Evolutionary conservation across 805 yeast genomes (phyloP), one percentile per base, ranked within the genome.

Genomic region (Lipomyces oligophaga): DNA sequence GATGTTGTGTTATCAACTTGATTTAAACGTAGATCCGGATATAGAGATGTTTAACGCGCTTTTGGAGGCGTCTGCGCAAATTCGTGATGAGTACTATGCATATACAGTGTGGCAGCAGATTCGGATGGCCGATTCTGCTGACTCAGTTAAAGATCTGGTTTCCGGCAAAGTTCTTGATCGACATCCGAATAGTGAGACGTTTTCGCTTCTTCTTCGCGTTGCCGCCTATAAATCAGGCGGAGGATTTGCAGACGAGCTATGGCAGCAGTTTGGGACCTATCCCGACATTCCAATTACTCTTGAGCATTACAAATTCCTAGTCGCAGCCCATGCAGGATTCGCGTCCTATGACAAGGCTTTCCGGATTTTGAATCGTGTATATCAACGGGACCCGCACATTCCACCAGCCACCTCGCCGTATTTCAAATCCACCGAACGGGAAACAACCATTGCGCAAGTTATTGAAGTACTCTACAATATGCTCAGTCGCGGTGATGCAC

Each of bases 261-360:
- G 87, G 83, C 70, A 74, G 43, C 75, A 75, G 47, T 61, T 84
- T 21, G 74, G 81, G 32, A 47, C 58, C 16, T 78, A 71, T 56
- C 75, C 74, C 0, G 30, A 44, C 18, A 63, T 84, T 4, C 54
- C 69, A 10, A 85, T 85, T 0, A 72, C 76, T 48, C 64, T 72
- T 28, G 70, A 70, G 7, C 71, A 80, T 27, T 75, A 73, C 59
- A 73, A 71, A 33, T 86, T 82, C 60, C 80, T 76, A 57, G 63
- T 85, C 27, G 75, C 82, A 46, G 85, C 87, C 0, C 80, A 83
- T 60, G 81, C 84, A 49, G 81, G 80, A 55, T 79, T 79, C 59
- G 87, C 83, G 6, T 67, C 73, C 37, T 74, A 72, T 31, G 73
- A 72, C 7, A 72, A 75, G 2, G 93, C 93, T 0, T 64, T 80